Evolutionary conservation across 768 basidiomycete genomes (phyloP).

Genomic region (Megacollybia marginata): DNA sequence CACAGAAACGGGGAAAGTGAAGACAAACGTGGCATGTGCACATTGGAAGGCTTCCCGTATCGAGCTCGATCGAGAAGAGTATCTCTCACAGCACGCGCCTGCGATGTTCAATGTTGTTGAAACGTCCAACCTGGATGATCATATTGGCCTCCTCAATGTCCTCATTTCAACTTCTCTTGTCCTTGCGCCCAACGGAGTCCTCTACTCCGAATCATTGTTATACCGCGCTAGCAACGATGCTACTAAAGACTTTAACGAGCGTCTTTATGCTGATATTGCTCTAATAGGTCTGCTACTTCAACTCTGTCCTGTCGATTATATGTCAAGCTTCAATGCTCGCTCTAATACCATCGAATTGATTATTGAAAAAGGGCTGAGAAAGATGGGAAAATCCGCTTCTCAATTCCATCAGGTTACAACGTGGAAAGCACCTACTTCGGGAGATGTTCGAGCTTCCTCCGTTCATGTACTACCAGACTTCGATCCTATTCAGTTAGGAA

Average conservation of each 20-base stretch:
- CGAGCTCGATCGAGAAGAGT: slow-evolving; percentile 20
- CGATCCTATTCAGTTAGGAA: slow-evolving; percentile 25
- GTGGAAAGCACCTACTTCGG: slow-evolving; percentile 27
- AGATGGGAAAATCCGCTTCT: neutral
- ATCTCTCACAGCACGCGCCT: slow-evolving; percentile 16
- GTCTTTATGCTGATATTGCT: slow-evolving; percentile 30
- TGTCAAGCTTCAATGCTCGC: slow-evolving; percentile 31
- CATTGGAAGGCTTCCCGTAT: slow-evolving; percentile 20
- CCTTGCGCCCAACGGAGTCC: slow-evolving; percentile 20
- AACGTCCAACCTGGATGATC: slow-evolving; percentile 32
- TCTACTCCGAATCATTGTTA: slow-evolving; percentile 38
- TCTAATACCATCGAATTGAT: slow-evolving; percentile 34
- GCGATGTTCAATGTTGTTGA: slow-evolving; percentile 30
- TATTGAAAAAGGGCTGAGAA: slow-evolving; percentile 3
- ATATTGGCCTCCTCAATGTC: slow-evolving; percentile 31
- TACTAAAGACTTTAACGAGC: slow-evolving; percentile 22
- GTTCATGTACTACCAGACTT: slow-evolving; percentile 8
- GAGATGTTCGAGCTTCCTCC: slow-evolving; percentile 8
- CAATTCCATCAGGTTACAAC: slow-evolving; percentile 29
- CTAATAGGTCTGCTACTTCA: slow-evolving; percentile 35
- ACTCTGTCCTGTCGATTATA: slow-evolving; percentile 29
- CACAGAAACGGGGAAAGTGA: slow-evolving; percentile 1
- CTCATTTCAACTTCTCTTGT: slow-evolving; percentile 23
- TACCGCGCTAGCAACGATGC: slow-evolving; percentile 16
- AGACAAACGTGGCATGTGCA: slow-evolving; percentile 12